Percentiles rank a stretch among this genome's conserved stretches.
Evolutionary conservation across 768 basidiomycete species (phyloP).

Genomic region (Glaciozyma martinii): DNA sequence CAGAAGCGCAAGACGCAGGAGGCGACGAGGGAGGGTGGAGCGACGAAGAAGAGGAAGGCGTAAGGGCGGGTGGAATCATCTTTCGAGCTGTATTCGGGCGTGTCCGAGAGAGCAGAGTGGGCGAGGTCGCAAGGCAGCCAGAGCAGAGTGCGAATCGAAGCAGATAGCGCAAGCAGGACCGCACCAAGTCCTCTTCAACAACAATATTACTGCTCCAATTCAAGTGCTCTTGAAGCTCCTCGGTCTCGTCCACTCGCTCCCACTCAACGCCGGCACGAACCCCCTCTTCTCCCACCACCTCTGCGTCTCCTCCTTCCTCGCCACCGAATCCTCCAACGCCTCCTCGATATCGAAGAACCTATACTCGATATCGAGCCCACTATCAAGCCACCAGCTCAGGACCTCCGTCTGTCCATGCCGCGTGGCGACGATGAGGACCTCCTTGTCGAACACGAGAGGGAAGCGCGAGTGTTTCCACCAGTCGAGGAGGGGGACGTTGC

Average conservation of each 20-base stretch:
- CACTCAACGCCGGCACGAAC: conserved; percentile 70
- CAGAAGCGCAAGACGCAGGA: conserved; percentile 19
- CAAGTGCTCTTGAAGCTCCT: conserved; percentile 7
- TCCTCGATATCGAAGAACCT: conserved; percentile 87
- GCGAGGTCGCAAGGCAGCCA: too few relatives aligned
- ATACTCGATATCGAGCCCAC: conserved; percentile 69
- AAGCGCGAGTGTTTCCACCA: conserved; percentile 66
- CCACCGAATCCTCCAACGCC: conserved; percentile 73
- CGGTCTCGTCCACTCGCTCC: conserved; percentile 57
- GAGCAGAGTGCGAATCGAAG: too few relatives aligned
- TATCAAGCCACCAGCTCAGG: conserved; percentile 79
- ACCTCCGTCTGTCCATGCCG: conserved; percentile 71
- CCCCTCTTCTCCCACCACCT: conserved; percentile 75
- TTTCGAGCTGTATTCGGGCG: too few relatives aligned
- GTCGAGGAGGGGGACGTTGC: conserved; percentile 66
- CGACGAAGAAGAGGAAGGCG: background rate
- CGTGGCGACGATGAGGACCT: conserved; percentile 69
- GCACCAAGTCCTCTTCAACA: too few relatives aligned
- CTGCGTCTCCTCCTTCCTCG: conserved; percentile 53
- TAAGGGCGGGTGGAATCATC: too few relatives aligned
- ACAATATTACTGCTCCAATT: too few relatives aligned
- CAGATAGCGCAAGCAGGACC: too few relatives aligned
- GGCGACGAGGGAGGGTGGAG: conserved; percentile 10
- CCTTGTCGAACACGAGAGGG: conserved; percentile 68
- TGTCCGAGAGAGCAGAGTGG: too few relatives aligned